Evolutionary conservation across 129 eudicot species (phyloP).

Genomic region (Escallonia rubra): DNA sequence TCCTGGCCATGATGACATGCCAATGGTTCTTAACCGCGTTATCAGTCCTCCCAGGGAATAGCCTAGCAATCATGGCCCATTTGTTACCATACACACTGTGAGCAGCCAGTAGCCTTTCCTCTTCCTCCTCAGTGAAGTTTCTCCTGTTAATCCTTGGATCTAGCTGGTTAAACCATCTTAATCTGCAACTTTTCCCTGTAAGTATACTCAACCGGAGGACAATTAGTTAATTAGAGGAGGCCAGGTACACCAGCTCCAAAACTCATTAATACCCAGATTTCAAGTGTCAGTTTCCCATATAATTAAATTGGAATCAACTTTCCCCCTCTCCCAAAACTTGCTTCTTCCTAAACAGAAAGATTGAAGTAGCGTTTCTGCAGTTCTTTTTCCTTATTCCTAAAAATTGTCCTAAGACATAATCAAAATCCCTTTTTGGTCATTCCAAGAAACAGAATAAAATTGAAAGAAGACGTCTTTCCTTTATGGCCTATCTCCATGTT

Average conservation of each 20-base stretch:
- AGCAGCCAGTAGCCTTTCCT: slow-evolving; percentile 58
- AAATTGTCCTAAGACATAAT: too few species aligned
- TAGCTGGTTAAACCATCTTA: slow-evolving; percentile 86
- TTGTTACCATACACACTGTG: slow-evolving; percentile 66
- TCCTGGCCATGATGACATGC: slow-evolving; percentile 89
- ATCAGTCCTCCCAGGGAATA: slow-evolving; percentile 85
- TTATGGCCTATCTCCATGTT: too few species aligned
- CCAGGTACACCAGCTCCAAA: neutral
- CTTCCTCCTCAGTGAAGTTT: slow-evolving; percentile 71
- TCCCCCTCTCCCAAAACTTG: neutral
- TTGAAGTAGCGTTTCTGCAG: neutral
- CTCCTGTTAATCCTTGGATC: slow-evolving; percentile 71
- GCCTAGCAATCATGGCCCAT: slow-evolving; percentile 71
- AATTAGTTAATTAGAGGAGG: too few species aligned
- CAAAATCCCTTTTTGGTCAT: too few species aligned
- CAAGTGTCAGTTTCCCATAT: neutral
- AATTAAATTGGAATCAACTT: neutral
- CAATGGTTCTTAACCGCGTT: slow-evolving; percentile 86
- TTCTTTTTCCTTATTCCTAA: neutral
- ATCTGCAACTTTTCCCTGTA: slow-evolving; percentile 80
- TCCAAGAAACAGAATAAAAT: too few species aligned
- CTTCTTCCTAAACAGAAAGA: neutral
- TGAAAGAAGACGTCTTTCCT: too few species aligned
- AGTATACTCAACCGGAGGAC: too few species aligned
- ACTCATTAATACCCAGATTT: neutral